Evolutionary conservation across 352 stramenopile species (phyloP), one percentile per base, ranked within the genome.

Genomic region (Pythium grandisporangium): DNA sequence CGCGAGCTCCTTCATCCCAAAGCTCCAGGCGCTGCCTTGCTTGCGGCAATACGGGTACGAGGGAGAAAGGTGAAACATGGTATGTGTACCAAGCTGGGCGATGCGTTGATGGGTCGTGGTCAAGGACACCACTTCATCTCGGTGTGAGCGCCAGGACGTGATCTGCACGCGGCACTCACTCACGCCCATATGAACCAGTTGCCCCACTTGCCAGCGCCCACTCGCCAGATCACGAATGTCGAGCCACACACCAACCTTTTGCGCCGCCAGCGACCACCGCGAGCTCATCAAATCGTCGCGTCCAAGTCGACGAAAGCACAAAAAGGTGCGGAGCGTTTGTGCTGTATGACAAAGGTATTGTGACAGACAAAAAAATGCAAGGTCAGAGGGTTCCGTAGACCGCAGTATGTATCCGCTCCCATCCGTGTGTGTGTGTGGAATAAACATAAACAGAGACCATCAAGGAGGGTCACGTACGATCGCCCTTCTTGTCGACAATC

Each of bases 21-120:
- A 52, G 30, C 71, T 73, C 72, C 81, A 91, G 57, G 66, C 47
- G 35, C 61, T 66, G 0, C 78, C 76, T 53, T 88, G 72, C 47
- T 86, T 89, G 6, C 75, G 65, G 32, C 72, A 74, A 25, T 72
- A 69, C 25, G 81, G 81, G 33, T 92, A 94, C 19, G 81, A 73
- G 6, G 81, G 78, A 2, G 81, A 91, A 53, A 85, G 56, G 37
- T 90, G 75, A 24, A 92, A 35, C 20, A 84, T 76, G 4, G 79
- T 89, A 44, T 92, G 61, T 6, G 72, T 82, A 1, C 72, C 72
- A 4, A 92, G 45, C 27, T 84, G 76, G 0, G 76, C 78, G 10
- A 84, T 65, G 14, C 78, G 76, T 27, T 74, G 75, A 30, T 66
- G 71, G 35, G 70, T 76, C 20, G 62, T 77, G 1, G 66, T 56